Conservation (phyloP, 805 yeast species). For the Metschnikowia orientalis region DNA sequence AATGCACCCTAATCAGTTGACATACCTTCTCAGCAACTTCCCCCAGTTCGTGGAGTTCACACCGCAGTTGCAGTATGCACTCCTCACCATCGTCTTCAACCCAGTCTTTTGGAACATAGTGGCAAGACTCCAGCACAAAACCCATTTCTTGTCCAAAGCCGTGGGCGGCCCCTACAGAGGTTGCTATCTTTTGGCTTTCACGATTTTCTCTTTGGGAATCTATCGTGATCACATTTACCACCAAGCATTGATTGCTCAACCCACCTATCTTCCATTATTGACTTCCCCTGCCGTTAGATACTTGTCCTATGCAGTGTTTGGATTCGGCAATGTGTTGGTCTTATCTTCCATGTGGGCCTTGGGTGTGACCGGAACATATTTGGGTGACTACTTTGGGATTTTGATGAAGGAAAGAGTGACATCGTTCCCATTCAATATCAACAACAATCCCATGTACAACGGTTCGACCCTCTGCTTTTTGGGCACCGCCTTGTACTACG, state of each 20-base stretch:
- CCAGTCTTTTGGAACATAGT: slow-evolving; percentile 94
- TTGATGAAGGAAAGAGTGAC: slow-evolving; percentile 87
- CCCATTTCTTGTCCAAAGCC: slow-evolving; percentile 69
- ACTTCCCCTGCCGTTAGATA: slow-evolving; percentile 35
- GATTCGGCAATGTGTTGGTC: slow-evolving; percentile 75
- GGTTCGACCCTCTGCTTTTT: slow-evolving; percentile 87
- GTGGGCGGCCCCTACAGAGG: slow-evolving; percentile 67
- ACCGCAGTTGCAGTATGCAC: slow-evolving; percentile 30
- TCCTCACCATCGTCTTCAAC: slow-evolving; percentile 76
- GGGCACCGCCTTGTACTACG: slow-evolving; percentile 85
- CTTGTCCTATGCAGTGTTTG: slow-evolving; percentile 55
- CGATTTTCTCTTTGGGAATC: slow-evolving; percentile 83
- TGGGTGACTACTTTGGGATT: slow-evolving; percentile 97
- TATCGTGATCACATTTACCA: slow-evolving; percentile 74
- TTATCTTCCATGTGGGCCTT: slow-evolving; percentile 82
- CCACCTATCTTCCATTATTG: slow-evolving; percentile 53
- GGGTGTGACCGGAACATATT: slow-evolving; percentile 93
- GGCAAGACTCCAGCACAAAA: slow-evolving; percentile 81
- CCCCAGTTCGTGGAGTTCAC: slow-evolving; percentile 14
- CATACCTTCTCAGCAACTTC: slow-evolving; percentile 12
- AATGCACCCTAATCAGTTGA: slow-evolving; percentile 14
- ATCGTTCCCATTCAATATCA: slow-evolving; percentile 87
- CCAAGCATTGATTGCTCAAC: slow-evolving; percentile 67
- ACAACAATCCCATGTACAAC: slow-evolving; percentile 94
- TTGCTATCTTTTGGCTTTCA: slow-evolving; percentile 76